Evolutionary conservation across 257 asterid genomes (phyloP).

Genomic region (Solanum rostratum): DNA sequence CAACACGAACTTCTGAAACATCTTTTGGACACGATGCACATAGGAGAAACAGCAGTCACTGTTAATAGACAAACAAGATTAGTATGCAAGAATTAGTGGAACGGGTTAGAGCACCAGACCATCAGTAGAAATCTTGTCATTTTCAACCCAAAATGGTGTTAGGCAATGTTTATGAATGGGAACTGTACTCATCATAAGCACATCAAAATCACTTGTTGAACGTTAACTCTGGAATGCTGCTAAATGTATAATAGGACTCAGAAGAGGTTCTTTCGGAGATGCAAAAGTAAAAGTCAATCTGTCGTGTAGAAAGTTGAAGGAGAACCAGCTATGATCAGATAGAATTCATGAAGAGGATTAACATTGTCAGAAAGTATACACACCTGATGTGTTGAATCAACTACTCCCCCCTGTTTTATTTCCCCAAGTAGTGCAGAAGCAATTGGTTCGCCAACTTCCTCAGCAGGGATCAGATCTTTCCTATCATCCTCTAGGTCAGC

Average conservation of each 20-base stretch:
- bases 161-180: not conserved
- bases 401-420: constrained; percentile 87
- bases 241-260: not conserved
- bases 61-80: not conserved
- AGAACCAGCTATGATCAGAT: not conserved
- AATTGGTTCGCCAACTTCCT: constrained; percentile 49
- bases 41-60: constrained; percentile 80
- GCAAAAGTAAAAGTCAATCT: not conserved
- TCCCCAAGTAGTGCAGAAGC: constrained; percentile 54
- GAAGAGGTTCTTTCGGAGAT: not conserved
- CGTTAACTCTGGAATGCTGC: not conserved
- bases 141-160: not conserved
- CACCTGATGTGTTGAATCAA: constrained; percentile 95
- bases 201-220: not conserved
- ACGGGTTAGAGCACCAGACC: not conserved
- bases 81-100: not conserved
- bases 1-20: constrained; percentile 81
- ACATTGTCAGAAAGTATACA: not conserved
- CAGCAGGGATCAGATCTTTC: constrained; percentile 52
- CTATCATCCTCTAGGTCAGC: constrained; percentile 39
- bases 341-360: not conserved
- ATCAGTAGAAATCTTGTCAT: not conserved
- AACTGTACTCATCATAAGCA: not conserved
- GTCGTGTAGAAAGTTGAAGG: not conserved
- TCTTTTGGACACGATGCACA: constrained; percentile 82